Evolutionary conservation across 306 rosid genomes (phyloP).

Genomic region (Sindora glabra): DNA sequence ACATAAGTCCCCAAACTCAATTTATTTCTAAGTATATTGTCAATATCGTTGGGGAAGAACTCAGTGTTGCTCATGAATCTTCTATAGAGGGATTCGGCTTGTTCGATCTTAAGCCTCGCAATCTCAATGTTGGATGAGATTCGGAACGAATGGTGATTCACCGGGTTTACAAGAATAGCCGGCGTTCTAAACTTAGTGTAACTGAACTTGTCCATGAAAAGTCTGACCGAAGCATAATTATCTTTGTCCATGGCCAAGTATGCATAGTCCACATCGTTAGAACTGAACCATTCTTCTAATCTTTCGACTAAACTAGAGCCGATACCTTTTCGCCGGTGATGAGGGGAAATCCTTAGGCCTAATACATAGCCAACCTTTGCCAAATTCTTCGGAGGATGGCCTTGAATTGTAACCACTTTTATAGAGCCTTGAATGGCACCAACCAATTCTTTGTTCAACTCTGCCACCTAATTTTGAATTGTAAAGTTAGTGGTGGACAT

Average conservation of each 20-base stretch:
- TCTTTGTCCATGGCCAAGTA: slow-evolving; percentile 86
- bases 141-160: slow-evolving; percentile 25
- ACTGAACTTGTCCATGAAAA: slow-evolving; percentile 49
- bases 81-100: slow-evolving; percentile 63
- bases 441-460: slow-evolving; percentile 54
- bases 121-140: slow-evolving; percentile 48
- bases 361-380: slow-evolving; percentile 75
- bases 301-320: slow-evolving; percentile 51
- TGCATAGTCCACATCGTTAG: slow-evolving; percentile 65
- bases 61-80: slow-evolving; percentile 61
- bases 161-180: slow-evolving; percentile 69
- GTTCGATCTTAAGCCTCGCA: slow-evolving; percentile 48
- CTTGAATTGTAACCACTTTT: slow-evolving; percentile 54
- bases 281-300: slow-evolving; percentile 70
- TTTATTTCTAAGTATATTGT: slow-evolving; percentile 49
- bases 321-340: slow-evolving; percentile 58
- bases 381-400: slow-evolving; percentile 38
- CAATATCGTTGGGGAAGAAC: slow-evolving; percentile 77
- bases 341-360: slow-evolving; percentile 67
- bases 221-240: slow-evolving; percentile 60
- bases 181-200: slow-evolving; percentile 67
- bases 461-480: slow-evolving; percentile 54
- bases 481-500: not conserved
- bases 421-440: slow-evolving; percentile 88
- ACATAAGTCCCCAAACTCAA: slow-evolving; percentile 86